Evolutionary conservation across 495 filamentous ascomycete species (phyloP).

Genomic region (Trypethelium eluteriae): DNA sequence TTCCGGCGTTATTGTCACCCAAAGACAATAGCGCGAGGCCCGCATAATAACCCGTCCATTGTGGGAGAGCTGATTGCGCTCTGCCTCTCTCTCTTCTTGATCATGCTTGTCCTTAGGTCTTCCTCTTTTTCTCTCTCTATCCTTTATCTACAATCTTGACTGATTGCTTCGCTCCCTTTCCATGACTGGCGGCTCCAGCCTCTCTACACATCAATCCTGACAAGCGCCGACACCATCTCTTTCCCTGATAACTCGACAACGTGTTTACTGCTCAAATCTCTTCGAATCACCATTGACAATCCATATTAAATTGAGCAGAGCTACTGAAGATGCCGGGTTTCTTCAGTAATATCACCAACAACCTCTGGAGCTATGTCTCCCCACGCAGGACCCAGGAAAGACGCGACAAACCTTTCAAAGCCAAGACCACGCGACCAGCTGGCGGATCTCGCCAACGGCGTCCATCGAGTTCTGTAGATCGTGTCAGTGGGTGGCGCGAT

Average conservation of each 20-base stretch:
- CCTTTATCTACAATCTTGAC: too few relatives aligned
- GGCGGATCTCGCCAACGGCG: background rate
- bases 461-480: background rate
- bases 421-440: background rate
- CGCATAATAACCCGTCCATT: too few relatives aligned
- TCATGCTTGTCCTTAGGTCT: background rate
- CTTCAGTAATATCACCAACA: conserved; percentile 3
- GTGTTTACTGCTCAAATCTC: background rate
- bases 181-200: background rate
- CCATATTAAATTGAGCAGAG: too few relatives aligned
- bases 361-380: conserved; percentile 13
- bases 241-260: too few relatives aligned
- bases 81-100: background rate
- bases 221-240: background rate
- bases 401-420: conserved; percentile 15
- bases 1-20: background rate
- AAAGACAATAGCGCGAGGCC: background rate
- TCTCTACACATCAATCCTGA: background rate
- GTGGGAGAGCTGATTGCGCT: too few relatives aligned
- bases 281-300: background rate
- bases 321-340: conserved; percentile 8
- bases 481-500: background rate
- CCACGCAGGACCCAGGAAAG: conserved; percentile 12
- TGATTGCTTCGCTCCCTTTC: too few relatives aligned
- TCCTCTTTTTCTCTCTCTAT: background rate